These are phyloP conservation scores for Lithohypha guttulata DNA, from an alignment of 2,329 filamentous ascomycete genomes.

Conservation along the genomic window DNA sequence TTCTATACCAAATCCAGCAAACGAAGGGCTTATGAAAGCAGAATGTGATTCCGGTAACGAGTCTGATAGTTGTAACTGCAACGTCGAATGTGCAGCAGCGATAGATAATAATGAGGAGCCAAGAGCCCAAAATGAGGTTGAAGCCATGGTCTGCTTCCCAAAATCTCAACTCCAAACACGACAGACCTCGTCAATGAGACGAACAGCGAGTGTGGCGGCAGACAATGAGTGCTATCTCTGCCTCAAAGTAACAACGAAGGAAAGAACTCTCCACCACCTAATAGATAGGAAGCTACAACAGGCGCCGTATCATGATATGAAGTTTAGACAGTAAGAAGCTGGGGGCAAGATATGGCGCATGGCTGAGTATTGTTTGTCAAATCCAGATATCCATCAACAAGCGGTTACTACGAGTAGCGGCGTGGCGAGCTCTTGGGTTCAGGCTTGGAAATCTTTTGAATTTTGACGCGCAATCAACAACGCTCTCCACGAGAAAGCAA, in stretches of 20 bases:
- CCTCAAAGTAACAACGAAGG: slow-evolving; percentile 1
- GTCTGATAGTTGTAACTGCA: slow-evolving; percentile 6
- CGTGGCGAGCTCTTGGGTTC: too few species aligned
- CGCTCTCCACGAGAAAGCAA: too few species aligned
- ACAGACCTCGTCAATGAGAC: background rate
- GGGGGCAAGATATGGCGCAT: background rate
- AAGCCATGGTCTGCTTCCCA: slow-evolving; percentile 6
- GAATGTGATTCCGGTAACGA: slow-evolving; percentile 15
- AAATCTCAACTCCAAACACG: background rate
- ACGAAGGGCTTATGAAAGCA: slow-evolving; percentile 31
- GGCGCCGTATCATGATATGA: background rate
- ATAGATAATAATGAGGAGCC: slow-evolving; percentile 7
- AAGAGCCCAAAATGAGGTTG: slow-evolving; percentile 6
- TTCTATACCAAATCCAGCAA: slow-evolving; percentile 43
- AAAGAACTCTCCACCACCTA: background rate
- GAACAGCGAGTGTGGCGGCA: background rate
- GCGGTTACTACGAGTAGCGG: too few species aligned
- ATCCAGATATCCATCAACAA: too few species aligned
- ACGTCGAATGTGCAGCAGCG: slow-evolving; percentile 6
- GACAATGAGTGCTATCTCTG: slow-evolving; percentile 5
- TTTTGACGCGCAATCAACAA: slow-evolving; percentile 6
- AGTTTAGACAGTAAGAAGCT: background rate
- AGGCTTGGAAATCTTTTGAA: too few species aligned
- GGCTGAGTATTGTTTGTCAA: background rate
- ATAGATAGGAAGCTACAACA: background rate